Conservation (phyloP, 2,329 filamentous ascomycete genomes). For the Nigrograna mackinnonii region DNA sequence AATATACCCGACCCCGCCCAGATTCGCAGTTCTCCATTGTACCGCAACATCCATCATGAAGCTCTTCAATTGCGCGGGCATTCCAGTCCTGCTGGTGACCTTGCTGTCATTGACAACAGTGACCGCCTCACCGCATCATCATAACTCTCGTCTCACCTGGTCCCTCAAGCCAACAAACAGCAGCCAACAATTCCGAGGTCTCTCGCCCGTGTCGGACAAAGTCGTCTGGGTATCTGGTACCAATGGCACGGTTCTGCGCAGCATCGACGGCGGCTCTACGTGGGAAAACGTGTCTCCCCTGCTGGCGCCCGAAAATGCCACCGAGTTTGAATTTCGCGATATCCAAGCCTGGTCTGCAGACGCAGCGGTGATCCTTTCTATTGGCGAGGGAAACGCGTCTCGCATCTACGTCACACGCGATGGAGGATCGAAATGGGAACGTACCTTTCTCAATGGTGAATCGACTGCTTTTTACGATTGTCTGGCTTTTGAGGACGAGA, state of each 20-base stretch:
- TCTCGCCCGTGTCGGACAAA: conserved; percentile 20
- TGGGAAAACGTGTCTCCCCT: conserved; percentile 29
- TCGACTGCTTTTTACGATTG: conserved; percentile 30
- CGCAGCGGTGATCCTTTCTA: conserved; percentile 22
- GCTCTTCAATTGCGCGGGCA: too few species aligned
- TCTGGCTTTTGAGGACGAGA: conserved; percentile 27
- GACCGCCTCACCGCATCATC: too few species aligned
- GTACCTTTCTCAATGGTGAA: conserved; percentile 27
- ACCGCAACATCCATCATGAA: too few species aligned
- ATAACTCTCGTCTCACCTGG: too few species aligned
- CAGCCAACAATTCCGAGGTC: conserved; percentile 28
- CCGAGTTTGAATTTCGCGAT: conserved; percentile 28
- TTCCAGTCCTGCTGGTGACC: too few species aligned
- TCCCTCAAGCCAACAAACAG: conserved; percentile 24
- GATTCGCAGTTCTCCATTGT: too few species aligned
- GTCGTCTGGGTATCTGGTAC: conserved; percentile 29
- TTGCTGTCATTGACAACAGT: too few species aligned
- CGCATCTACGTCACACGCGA: conserved; percentile 25
- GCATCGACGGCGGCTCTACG: conserved; percentile 20
- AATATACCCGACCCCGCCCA: too few species aligned
- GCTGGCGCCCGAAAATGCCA: conserved; percentile 20
- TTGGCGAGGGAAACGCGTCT: conserved; percentile 27
- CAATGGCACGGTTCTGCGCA: conserved; percentile 28
- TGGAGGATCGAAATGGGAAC: conserved; percentile 23
- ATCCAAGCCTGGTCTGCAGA: conserved; percentile 27